A percentile compares a stretch with the other conserved stretches of the same genome.
These are phyloP conservation scores for Tolypocladium ovalisporum DNA, from an alignment of 2,329 filamentous ascomycete genomes.

Conservation along the genomic window DNA sequence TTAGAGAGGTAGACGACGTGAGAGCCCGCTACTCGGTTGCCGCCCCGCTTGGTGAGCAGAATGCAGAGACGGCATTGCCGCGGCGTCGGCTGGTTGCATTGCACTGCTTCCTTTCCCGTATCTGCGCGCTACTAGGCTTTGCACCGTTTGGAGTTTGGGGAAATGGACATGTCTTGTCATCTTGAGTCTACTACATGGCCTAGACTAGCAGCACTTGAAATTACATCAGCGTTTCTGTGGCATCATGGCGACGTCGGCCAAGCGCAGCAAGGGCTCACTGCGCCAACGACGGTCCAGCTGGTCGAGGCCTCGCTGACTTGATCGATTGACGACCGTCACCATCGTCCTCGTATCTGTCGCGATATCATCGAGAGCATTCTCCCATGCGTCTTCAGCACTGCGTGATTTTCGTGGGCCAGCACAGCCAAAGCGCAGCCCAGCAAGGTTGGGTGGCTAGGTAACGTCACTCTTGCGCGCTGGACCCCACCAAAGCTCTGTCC, in stretches of 20 bases:
- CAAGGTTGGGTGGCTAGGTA: too few species aligned
- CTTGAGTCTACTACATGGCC: not conserved
- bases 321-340: too few species aligned
- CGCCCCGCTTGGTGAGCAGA: not conserved
- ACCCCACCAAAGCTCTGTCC: not conserved
- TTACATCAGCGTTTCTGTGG: not conserved
- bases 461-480: not conserved
- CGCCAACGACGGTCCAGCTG: not conserved
- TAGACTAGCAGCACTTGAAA: not conserved
- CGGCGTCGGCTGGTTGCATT: not conserved
- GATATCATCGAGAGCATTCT: not conserved
- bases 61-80: not conserved
- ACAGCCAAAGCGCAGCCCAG: too few species aligned
- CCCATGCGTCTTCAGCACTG: not conserved
- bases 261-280: not conserved
- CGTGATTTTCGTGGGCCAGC: not conserved
- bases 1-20: not conserved
- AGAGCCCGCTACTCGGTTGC: too few species aligned
- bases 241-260: not conserved
- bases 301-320: too few species aligned
- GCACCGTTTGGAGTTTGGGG: conserved; percentile 7
- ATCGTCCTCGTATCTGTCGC: too few species aligned
- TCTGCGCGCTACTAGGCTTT: not conserved
- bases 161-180: not conserved
- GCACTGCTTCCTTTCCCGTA: not conserved